Evolutionary conservation across 768 basidiomycete genomes (phyloP).

Genomic region (Saitozyma podzolica): DNA sequence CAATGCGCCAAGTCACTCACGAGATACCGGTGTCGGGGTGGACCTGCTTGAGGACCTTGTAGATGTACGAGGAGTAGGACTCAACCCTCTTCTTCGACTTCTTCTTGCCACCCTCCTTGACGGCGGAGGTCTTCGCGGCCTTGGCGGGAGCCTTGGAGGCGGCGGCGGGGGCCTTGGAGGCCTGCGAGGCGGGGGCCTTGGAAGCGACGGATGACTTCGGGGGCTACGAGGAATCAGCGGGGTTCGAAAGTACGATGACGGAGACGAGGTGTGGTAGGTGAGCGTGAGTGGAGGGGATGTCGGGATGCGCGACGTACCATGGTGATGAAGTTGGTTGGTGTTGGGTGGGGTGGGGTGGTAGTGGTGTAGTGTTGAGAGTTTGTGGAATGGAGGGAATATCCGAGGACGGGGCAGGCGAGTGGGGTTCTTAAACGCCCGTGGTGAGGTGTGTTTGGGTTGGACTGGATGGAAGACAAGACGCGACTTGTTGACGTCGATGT

Average conservation of each 20-base stretch:
- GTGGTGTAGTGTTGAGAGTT: conserved; percentile 13
- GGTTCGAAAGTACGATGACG: not conserved
- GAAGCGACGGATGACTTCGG: conserved; percentile 54
- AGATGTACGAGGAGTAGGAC: conserved; percentile 89
- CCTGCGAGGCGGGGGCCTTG: conserved; percentile 64
- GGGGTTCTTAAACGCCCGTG: conserved; percentile 10
- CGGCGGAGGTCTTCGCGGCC: conserved; percentile 71
- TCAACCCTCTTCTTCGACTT: conserved; percentile 90
- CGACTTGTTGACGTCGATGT: too few relatives aligned
- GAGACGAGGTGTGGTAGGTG: not conserved
- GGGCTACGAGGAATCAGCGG: conserved; percentile 20
- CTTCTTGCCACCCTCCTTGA: conserved; percentile 71
- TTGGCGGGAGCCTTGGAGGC: conserved; percentile 66
- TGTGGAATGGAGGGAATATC: conserved; percentile 4
- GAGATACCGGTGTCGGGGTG: conserved; percentile 99
- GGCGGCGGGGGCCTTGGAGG: conserved; percentile 69
- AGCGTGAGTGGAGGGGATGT: not conserved
- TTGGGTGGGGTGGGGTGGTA: conserved; percentile 16
- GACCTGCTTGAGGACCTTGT: conserved; percentile 87
- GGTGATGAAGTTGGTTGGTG: conserved; percentile 25
- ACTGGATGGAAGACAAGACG: too few relatives aligned
- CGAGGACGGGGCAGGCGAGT: conserved; percentile 1
- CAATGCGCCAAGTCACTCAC: conserved; percentile 89
- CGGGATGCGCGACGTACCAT: conserved; percentile 12
- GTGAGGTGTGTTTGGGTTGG: not conserved